Conservation (phyloP, 805 yeast species). For the Candida vaughaniae region DNA sequence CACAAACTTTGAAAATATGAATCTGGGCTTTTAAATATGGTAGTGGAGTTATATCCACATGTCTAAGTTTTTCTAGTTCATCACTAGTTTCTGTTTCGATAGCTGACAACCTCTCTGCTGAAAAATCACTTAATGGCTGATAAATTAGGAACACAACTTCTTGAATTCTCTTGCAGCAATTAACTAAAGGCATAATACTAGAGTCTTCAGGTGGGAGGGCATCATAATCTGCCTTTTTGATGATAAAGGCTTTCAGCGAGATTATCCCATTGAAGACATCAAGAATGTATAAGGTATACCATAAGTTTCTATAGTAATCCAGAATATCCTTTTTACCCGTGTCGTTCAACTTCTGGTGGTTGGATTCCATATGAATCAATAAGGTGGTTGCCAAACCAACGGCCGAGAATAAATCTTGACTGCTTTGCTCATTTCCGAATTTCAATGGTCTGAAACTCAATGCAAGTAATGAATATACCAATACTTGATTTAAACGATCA, state of each 20-base stretch:
- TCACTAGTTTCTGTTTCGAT: neutral
- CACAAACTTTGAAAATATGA: neutral
- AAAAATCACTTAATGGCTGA: constrained; percentile 8
- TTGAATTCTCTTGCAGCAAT: constrained; percentile 3
- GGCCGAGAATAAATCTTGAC: constrained; percentile 29
- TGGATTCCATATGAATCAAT: constrained; percentile 8
- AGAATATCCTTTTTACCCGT: constrained; percentile 7
- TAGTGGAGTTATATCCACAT: neutral
- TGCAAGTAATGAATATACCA: constrained; percentile 22
- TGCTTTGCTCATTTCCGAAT: constrained; percentile 28
- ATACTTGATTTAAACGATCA: constrained; percentile 22
- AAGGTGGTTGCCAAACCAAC: constrained; percentile 14
- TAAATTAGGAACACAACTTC: constrained; percentile 8
- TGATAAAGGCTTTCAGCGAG: constrained; percentile 26
- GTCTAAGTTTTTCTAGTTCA: neutral
- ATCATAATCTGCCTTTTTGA: constrained; percentile 32
- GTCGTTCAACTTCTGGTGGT: constrained; percentile 6
- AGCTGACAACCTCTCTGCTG: neutral
- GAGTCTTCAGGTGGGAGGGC: constrained; percentile 7
- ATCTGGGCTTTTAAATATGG: neutral
- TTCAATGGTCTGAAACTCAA: constrained; percentile 25
- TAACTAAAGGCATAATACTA: neutral
- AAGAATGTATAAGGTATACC: constrained; percentile 35
- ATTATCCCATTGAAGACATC: constrained; percentile 33
- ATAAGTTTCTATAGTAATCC: constrained; percentile 21